Base-by-base conservation (phyloP, 2,329 filamentous ascomycete genomes). In the Hypoxylon sp. region DNA sequence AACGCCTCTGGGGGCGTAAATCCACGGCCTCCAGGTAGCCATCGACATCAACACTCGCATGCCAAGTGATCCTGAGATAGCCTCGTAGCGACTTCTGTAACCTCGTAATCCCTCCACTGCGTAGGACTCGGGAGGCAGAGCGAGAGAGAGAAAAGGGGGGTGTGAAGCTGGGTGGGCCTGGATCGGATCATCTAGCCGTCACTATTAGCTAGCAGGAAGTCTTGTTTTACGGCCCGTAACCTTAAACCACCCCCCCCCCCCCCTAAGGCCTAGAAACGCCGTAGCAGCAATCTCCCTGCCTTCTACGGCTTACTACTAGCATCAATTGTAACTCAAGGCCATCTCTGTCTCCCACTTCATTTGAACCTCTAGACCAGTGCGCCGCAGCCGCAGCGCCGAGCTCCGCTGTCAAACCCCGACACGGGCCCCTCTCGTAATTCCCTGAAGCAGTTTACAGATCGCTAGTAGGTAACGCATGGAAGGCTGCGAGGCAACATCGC, bases 291-390 rank as follows among this genome's bases (percentile, higher is more conserved):
- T 8, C 28, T 28, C 41, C n/a, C n/a, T n/a, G n/a, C n/a, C n/a
- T n/a, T n/a, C 56, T 5, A 19, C 62, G 59, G 65, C 65, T 68
- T 68, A 68, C 65, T 68, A 68, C 32, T 41, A 50, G 53, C 56
- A 63, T 61, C 19, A 10, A 48, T 3, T 41, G 32, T 48, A 41
- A 57, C 56, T 59, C 32, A 19, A 48, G 13, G 43, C 53, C 24
- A 17, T 20, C 6, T 24, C 22, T 10, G 20, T 59, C 43, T 43
- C 22, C 30, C 24, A 50, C 41, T 37, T 39, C n/a, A 34, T 34
- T 22, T 51, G 30, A 51, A 50, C 13, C 13, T 37, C 26, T 13
- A 34, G 24, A 37, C 28, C 17, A 13, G 6, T 37, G 53, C 43
- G 15, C 41, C 37, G 24, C 13, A 11, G 15, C 41, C 37, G 24